Percentiles rank a stretch among this genome's conserved stretches.
Conservation (phyloP, 352 stramenopile species). For the Globisporangium megalacanthum region DNA sequence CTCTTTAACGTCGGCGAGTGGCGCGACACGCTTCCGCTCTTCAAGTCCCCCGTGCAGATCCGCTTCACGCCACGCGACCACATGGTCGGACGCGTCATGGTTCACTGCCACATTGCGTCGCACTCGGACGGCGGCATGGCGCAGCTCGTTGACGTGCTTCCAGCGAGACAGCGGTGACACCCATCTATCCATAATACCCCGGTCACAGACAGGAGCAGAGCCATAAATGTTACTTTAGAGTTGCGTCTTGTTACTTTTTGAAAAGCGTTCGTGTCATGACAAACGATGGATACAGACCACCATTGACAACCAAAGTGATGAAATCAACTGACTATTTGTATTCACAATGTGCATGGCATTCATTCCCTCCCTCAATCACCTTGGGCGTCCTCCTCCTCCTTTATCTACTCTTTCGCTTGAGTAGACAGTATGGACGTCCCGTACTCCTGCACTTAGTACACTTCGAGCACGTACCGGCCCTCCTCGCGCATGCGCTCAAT, state of each 20-base stretch:
- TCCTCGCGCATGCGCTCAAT: slow-evolving; percentile 80
- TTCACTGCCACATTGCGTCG: slow-evolving; percentile 69
- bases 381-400: background rate
- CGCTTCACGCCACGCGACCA: slow-evolving; percentile 58
- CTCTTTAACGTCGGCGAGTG: slow-evolving; percentile 64
- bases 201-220: too few species aligned
- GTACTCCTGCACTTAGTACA: slow-evolving; percentile 50
- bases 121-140: slow-evolving; percentile 73
- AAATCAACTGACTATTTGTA: too few species aligned
- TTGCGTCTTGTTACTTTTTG: too few species aligned
- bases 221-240: too few species aligned
- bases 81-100: slow-evolving; percentile 64
- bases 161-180: slow-evolving; percentile 3
- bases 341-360: too few species aligned
- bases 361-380: too few species aligned
- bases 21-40: slow-evolving; percentile 74
- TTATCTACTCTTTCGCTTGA: background rate
- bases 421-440: background rate
- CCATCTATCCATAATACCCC: too few species aligned
- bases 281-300: too few species aligned
- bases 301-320: too few species aligned
- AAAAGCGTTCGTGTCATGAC: too few species aligned
- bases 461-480: slow-evolving; percentile 77
- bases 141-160: slow-evolving; percentile 53
- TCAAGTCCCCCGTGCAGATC: slow-evolving; percentile 52